Conservation (phyloP, 495 filamentous ascomycete species). For the Penicillium malachiteum region DNA sequence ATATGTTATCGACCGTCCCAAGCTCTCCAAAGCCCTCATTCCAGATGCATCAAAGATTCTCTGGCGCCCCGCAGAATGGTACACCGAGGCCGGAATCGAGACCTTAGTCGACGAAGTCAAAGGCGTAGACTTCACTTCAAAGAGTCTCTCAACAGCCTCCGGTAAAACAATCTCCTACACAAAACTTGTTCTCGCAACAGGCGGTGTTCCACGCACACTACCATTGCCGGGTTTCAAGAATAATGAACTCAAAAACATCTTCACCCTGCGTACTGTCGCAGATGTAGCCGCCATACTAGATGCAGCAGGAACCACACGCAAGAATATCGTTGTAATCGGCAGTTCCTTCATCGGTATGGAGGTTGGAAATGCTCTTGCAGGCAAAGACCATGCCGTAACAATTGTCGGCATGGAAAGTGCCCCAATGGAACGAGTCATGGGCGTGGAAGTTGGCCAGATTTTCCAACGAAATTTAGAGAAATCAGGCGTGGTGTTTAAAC, state of each 20-base stretch:
- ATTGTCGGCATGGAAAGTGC: slow-evolving; percentile 89
- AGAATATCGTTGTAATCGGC: slow-evolving; percentile 90
- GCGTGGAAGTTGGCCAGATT: slow-evolving; percentile 74
- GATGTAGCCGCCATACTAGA: slow-evolving; percentile 73
- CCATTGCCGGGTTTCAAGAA: slow-evolving; percentile 78
- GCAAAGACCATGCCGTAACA: slow-evolving; percentile 73
- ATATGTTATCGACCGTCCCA: slow-evolving; percentile 86
- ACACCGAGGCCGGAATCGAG: slow-evolving; percentile 69
- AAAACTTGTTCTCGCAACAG: slow-evolving; percentile 87
- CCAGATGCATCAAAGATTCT: slow-evolving; percentile 77
- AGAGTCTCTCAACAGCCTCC: slow-evolving; percentile 68
- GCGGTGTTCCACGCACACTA: slow-evolving; percentile 74
- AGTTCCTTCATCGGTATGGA: slow-evolving; percentile 98
- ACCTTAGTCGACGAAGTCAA: slow-evolving; percentile 73
- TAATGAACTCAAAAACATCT: slow-evolving; percentile 74
- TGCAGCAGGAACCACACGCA: slow-evolving; percentile 75
- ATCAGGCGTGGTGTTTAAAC: slow-evolving; percentile 82
- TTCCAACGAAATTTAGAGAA: slow-evolving; percentile 76
- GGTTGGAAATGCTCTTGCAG: slow-evolving; percentile 71
- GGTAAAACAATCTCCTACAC: slow-evolving; percentile 73
- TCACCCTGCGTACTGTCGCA: slow-evolving; percentile 70
- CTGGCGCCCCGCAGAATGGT: slow-evolving; percentile 74
- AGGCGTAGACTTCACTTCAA: slow-evolving; percentile 69
- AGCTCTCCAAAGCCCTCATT: slow-evolving; percentile 91
- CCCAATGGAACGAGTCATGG: slow-evolving; percentile 87